Evolutionary conservation across 306 rosid genomes (phyloP).

Genomic region (Crotalaria pallida): DNA sequence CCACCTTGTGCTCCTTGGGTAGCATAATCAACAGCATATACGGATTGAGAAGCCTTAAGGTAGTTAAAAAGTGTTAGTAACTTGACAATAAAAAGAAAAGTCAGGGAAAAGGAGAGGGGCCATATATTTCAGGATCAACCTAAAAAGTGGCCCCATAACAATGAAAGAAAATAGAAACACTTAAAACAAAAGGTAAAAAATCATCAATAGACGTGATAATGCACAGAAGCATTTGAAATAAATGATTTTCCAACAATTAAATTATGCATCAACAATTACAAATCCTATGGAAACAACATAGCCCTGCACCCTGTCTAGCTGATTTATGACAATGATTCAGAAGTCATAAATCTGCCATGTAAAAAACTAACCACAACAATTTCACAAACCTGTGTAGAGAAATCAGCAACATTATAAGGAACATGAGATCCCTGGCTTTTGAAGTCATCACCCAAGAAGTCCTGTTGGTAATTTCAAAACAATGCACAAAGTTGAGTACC

Average conservation of each 20-base stretch:
- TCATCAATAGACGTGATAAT: background rate
- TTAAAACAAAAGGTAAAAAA: background rate
- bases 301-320: background rate
- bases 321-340: background rate
- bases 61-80: slow-evolving; percentile 11
- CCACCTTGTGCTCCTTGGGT: slow-evolving; percentile 96
- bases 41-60: slow-evolving; percentile 89
- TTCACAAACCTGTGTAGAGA: slow-evolving; percentile 79
- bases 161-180: background rate
- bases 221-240: background rate
- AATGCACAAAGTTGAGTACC: slow-evolving; percentile 6
- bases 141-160: background rate
- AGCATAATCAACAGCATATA: slow-evolving; percentile 84
- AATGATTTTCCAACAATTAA: background rate
- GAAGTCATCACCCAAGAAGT: slow-evolving; percentile 97
- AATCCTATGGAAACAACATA: background rate
- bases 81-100: background rate
- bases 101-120: too few species aligned
- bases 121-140: too few species aligned
- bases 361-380: background rate
- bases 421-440: slow-evolving; percentile 99
- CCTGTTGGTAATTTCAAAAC: slow-evolving; percentile 41
- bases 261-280: background rate
- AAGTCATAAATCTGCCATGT: background rate
- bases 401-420: slow-evolving; percentile 89